Percentiles rank a stretch among this genome's conserved stretches.
These are phyloP conservation scores for Podospora bellae-mahoneyi DNA, from an alignment of 495 filamentous ascomycete genomes.

Conservation along the genomic window DNA sequence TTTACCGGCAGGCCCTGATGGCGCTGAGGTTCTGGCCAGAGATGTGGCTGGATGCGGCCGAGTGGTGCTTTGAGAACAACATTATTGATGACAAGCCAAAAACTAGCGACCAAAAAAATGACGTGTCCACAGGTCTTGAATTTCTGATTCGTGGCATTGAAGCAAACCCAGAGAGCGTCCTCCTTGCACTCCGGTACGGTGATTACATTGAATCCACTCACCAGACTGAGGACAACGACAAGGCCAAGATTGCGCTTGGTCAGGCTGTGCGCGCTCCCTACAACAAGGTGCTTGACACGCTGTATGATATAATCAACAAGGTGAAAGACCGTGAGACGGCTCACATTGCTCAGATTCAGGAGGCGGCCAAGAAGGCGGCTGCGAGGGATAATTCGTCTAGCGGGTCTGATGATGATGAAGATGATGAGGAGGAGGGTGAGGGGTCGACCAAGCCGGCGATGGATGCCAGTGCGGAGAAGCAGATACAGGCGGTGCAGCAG, in stretches of 20 bases:
- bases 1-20: slow-evolving; percentile 94
- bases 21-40: slow-evolving; percentile 89
- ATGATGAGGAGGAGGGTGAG: slow-evolving; percentile 64
- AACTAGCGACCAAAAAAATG: slow-evolving; percentile 45
- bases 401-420: slow-evolving; percentile 43
- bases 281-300: slow-evolving; percentile 73
- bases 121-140: slow-evolving; percentile 56
- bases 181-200: slow-evolving; percentile 82
- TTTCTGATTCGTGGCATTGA: slow-evolving; percentile 78
- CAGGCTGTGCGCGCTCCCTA: slow-evolving; percentile 75
- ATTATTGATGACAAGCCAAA: slow-evolving; percentile 60
- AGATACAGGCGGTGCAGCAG: slow-evolving; percentile 68
- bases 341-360: slow-evolving; percentile 69
- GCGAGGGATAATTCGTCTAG: slow-evolving; percentile 19
- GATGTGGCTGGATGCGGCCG: slow-evolving; percentile 91
- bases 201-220: slow-evolving; percentile 76
- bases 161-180: slow-evolving; percentile 89
- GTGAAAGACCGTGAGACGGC: slow-evolving; percentile 68
- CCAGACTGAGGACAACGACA: slow-evolving; percentile 66
- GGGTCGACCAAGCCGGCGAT: slow-evolving; percentile 53
- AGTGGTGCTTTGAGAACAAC: slow-evolving; percentile 84
- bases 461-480: slow-evolving; percentile 55
- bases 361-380: slow-evolving; percentile 41
- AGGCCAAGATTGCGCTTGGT: slow-evolving; percentile 64
- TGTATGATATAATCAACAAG: slow-evolving; percentile 76